Evolutionary conservation across 1,284 basidiomycete species (phyloP), one percentile per base, ranked within the genome.

Genomic region (Fomitopsis betulina): DNA sequence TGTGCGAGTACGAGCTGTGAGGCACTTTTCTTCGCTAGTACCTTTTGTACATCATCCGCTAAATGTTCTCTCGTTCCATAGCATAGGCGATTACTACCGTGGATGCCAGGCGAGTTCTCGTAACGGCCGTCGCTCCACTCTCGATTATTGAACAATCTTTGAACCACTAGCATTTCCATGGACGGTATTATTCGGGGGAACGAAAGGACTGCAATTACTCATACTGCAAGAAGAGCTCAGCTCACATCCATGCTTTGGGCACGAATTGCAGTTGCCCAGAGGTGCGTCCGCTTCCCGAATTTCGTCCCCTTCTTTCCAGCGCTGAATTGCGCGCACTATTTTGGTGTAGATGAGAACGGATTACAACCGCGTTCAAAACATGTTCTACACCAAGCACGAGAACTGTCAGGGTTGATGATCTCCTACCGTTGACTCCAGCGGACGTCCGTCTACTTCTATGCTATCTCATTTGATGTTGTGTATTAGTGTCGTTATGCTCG

Each of bases 81-180:
- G 83, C 35, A 73, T 85, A 51, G 83, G 83, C 47, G 83, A 85
- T 63, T 85, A 76, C 63, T 82, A 84, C 65, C 78, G 83, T 67
- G 83, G 84, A 30, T 85, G 83, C 62, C 80, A 81, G 59, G 83
- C 84, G 69, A 59, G 79, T 68, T 3, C n/a, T n/a, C n/a, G n/a
- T n/a, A n/a, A n/a, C n/a, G n/a, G n/a, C 32, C 32, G 42, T 58
- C 27, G 27, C 27, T 30, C 27, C 27, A 30, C 27, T 15, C 23
- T 39, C 40, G 33, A 30, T 5, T 17, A n/a, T 53, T 42, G 23
- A 33, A 27, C 32, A 23, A 39, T 42, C 30, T 15, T 40, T 37
- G 6, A 27, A 10, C 56, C 58, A 15, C 17, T 66, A 86, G 84
- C 84, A 86, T 66, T 86, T 85, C 70, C 83, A 85, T 62, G 79